Conservation (phyloP, 2,329 filamentous ascomycete species). For the Trichophyton simii region DNA sequence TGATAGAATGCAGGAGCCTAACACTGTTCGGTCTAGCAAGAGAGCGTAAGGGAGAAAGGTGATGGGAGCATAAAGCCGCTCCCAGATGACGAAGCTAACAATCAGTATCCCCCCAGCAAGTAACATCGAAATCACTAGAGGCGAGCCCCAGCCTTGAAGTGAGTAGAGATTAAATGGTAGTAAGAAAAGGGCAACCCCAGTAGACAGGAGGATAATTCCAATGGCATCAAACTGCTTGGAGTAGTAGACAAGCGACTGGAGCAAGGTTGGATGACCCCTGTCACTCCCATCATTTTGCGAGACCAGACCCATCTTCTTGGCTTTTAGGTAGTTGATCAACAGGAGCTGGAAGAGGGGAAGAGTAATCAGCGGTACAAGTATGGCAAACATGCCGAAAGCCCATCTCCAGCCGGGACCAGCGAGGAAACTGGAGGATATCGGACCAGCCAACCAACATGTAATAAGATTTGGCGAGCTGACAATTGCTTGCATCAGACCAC, state of each 20-base stretch:
- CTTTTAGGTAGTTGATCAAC: slow-evolving; percentile 43
- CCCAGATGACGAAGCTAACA: slow-evolving; percentile 41
- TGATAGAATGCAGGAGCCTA: slow-evolving; percentile 37
- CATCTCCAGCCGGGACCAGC: slow-evolving; percentile 45
- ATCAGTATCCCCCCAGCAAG: slow-evolving; percentile 44
- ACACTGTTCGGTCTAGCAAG: slow-evolving; percentile 35
- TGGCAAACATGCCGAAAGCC: slow-evolving; percentile 51
- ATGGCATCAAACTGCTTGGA: slow-evolving; percentile 18
- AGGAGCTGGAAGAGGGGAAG: slow-evolving; percentile 45
- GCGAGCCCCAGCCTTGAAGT: slow-evolving; percentile 15
- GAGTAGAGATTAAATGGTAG: slow-evolving; percentile 19
- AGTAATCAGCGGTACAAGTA: slow-evolving; percentile 45
- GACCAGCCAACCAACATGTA: slow-evolving; percentile 28
- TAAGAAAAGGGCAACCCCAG: slow-evolving; percentile 20
- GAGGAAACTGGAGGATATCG: slow-evolving; percentile 44
- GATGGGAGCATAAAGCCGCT: slow-evolving; percentile 42
- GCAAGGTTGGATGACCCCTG: slow-evolving; percentile 7
- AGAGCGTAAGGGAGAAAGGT: slow-evolving; percentile 42
- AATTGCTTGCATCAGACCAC: slow-evolving; percentile 47
- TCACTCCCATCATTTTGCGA: slow-evolving; percentile 3
- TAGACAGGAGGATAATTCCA: slow-evolving; percentile 21
- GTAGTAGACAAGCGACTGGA: slow-evolving; percentile 14
- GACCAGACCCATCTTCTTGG: slow-evolving; percentile 27
- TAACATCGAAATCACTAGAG: slow-evolving; percentile 32
- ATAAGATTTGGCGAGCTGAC: slow-evolving; percentile 38